Percentiles rank a stretch among this genome's conserved stretches.
Evolutionary conservation across 257 asterid species (phyloP).

Genomic region (Solanum corneliomulleri): DNA sequence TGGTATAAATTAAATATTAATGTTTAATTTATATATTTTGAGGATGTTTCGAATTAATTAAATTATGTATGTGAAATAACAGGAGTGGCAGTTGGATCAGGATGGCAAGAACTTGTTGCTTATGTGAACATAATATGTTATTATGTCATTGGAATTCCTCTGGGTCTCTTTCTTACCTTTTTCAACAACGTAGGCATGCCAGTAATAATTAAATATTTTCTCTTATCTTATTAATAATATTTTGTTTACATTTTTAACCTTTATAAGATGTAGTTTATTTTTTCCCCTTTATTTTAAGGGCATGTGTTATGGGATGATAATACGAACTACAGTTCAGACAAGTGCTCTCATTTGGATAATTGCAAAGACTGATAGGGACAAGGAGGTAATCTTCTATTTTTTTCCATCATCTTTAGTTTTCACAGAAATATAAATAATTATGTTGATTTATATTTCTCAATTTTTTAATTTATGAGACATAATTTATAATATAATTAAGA

Average conservation of each 20-base stretch:
- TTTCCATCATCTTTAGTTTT: too few species aligned
- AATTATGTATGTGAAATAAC: background rate
- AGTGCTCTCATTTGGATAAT: background rate
- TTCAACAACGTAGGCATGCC: background rate
- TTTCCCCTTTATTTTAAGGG: background rate
- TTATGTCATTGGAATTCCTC: slow-evolving; percentile 2
- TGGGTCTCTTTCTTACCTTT: background rate
- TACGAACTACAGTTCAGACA: background rate
- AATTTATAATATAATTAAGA: too few species aligned
- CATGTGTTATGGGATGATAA: slow-evolving; percentile 4
- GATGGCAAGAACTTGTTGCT: slow-evolving; percentile 6
- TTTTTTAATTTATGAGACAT: too few species aligned
- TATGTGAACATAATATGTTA: slow-evolving; percentile 1
- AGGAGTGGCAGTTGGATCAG: slow-evolving; percentile 13
- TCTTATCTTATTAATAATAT: too few species aligned
- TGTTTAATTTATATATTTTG: too few species aligned
- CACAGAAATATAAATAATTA: too few species aligned
- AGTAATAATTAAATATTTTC: background rate
- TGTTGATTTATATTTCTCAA: too few species aligned
- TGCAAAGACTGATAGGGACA: background rate
- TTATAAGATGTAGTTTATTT: too few species aligned
- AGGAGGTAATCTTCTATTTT: background rate
- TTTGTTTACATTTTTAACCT: too few species aligned
- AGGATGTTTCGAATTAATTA: too few species aligned
- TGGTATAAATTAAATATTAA: too few species aligned